A percentile compares a stretch with the other conserved stretches of the same genome.
Conservation (phyloP, 495 filamentous ascomycete genomes). For the Chaetomium tenue region DNA sequence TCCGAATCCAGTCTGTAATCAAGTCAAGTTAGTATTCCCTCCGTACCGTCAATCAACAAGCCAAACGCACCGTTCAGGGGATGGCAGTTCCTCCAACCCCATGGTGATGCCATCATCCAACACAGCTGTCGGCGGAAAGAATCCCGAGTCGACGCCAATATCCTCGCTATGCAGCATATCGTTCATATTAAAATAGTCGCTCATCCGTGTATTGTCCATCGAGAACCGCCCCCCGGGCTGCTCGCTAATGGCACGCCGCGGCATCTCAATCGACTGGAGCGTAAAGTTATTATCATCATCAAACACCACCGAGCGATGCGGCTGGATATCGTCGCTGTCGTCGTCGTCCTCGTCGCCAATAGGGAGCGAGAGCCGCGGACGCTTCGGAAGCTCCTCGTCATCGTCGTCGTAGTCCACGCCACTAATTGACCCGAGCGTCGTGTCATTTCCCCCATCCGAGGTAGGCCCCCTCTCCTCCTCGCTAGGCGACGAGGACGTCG, state of each 20-base stretch:
- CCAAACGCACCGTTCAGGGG: conserved; percentile 28
- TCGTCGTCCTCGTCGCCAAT: conserved; percentile 59
- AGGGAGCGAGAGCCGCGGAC: conserved; percentile 67
- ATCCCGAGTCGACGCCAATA: conserved; percentile 50
- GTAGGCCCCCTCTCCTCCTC: conserved; percentile 1
- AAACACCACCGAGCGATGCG: conserved; percentile 61
- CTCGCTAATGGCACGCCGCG: conserved; percentile 59
- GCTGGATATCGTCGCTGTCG: conserved; percentile 55
- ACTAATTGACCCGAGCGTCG: conserved; percentile 37
- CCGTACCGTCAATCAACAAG: conserved; percentile 35
- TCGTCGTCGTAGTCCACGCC: conserved; percentile 56
- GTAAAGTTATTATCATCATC: conserved; percentile 72
- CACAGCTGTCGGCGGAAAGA: conserved; percentile 39
- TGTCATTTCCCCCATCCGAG: conserved; percentile 17
- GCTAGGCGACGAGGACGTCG: conserved; percentile 54
- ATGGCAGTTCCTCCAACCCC: conserved; percentile 22
- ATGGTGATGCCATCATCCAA: conserved; percentile 34
- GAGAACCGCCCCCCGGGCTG: conserved; percentile 41
- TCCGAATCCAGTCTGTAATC: conserved; percentile 40
- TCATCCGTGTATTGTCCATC: conserved; percentile 56
- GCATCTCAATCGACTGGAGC: conserved; percentile 65
- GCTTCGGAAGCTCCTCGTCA: conserved; percentile 58
- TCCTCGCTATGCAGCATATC: conserved; percentile 44
- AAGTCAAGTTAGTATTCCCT: conserved; percentile 19
- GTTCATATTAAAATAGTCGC: conserved; percentile 59